phyloP scores from a whole-genome alignment of 2,329 filamentous ascomycete genomes.

The Grosmannia huntii region DNA sequence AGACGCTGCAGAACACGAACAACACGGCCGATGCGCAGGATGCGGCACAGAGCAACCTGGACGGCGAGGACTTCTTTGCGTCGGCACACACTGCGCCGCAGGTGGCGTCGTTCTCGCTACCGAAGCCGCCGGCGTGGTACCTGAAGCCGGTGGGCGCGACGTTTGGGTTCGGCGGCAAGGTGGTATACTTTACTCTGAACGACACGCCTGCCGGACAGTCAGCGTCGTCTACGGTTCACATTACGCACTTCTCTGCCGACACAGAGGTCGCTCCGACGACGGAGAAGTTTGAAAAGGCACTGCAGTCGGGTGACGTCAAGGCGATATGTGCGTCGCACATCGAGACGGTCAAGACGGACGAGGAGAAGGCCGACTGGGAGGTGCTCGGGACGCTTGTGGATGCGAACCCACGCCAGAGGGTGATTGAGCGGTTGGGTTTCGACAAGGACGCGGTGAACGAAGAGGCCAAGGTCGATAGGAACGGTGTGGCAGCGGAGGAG shows the following conservation, averaged over 20 bases:
- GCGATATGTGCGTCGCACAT: conserved; percentile 72
- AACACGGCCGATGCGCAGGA: conserved; percentile 49
- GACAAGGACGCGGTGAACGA: conserved; percentile 14
- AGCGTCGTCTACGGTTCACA: conserved; percentile 61
- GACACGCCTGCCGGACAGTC: conserved; percentile 48
- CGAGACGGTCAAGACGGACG: conserved; percentile 62
- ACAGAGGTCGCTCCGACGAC: conserved; percentile 72
- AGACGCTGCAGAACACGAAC: conserved; percentile 91
- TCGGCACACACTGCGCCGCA: conserved; percentile 88
- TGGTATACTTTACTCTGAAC: conserved; percentile 59
- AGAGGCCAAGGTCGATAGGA: conserved; percentile 20
- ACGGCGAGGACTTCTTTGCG: conserved; percentile 93
- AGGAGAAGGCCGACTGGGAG: conserved; percentile 93
- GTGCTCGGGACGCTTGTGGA: conserved; percentile 83
- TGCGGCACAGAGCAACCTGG: conserved; percentile 54
- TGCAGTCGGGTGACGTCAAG: conserved; percentile 64
- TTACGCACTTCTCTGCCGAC: conserved; percentile 83
- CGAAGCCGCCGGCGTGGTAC: conserved; percentile 80
- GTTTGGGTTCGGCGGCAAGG: conserved; percentile 91
- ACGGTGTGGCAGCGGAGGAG: conserved; percentile 11
- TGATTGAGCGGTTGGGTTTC: conserved; percentile 87
- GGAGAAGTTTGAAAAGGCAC: conserved; percentile 71
- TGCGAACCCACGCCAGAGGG: conserved; percentile 70
- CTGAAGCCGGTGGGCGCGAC: conserved; percentile 74
- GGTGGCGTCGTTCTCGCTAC: conserved; percentile 74